Evolutionary conservation across 192 early-diverging fungal species (phyloP).

Genomic region (Paraglomus brasilianum): DNA sequence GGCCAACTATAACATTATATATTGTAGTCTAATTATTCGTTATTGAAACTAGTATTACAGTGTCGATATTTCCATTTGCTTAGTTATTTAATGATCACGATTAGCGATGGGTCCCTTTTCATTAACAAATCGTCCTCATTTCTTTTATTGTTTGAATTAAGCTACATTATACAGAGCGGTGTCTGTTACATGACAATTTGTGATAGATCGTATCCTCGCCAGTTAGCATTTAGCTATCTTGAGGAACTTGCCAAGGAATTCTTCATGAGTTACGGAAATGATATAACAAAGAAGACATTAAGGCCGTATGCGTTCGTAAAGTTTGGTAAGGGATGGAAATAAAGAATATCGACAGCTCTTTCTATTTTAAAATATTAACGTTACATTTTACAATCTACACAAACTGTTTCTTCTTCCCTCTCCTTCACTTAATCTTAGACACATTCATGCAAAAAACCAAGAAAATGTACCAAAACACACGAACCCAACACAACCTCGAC

Average conservation of each 20-base stretch:
- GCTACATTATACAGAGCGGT: slow-evolving; percentile 91
- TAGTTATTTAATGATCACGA: too few relatives aligned
- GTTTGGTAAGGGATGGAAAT: slow-evolving; percentile 64
- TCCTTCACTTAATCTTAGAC: too few relatives aligned
- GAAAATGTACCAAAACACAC: slow-evolving; percentile 92
- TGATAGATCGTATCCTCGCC: slow-evolving; percentile 87
- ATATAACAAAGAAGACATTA: slow-evolving; percentile 77
- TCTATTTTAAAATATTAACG: slow-evolving; percentile 1
- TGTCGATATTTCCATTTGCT: too few relatives aligned
- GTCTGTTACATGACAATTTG: slow-evolving; percentile 95
- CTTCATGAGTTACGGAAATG: slow-evolving; percentile 86
- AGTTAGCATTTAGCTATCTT: slow-evolving; percentile 92
- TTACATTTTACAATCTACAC: neutral
- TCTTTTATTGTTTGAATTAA: slow-evolving; percentile 33
- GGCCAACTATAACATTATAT: too few relatives aligned
- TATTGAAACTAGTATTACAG: too few relatives aligned
- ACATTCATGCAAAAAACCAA: slow-evolving; percentile 99
- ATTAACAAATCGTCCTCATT: too few relatives aligned
- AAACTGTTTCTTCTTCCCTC: too few relatives aligned
- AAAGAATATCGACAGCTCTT: neutral
- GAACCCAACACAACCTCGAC: slow-evolving; percentile 87
- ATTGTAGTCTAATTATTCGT: too few relatives aligned
- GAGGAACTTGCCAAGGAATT: slow-evolving; percentile 96
- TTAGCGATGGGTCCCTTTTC: too few relatives aligned
- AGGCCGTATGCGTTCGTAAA: slow-evolving; percentile 97